A percentile compares a stretch with the other conserved stretches of the same genome.
These are phyloP conservation scores for Leptomonas seymouri DNA, from an alignment of 208 protist genomes.

Conservation along the genomic window DNA sequence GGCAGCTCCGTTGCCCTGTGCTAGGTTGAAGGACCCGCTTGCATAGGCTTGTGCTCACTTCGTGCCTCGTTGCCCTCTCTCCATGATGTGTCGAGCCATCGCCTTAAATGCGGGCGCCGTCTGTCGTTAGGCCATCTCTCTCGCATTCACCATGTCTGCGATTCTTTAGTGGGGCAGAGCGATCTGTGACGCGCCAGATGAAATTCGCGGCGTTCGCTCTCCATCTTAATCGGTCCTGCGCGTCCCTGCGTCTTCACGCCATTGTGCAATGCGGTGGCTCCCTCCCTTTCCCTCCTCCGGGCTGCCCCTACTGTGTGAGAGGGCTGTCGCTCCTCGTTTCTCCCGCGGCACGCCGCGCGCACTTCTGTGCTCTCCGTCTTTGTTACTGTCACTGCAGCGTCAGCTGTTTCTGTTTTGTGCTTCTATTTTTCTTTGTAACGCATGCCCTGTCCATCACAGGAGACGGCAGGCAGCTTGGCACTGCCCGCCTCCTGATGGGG, in stretches of 20 bases:
- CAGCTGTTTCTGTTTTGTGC: background rate
- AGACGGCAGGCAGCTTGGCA: too few species aligned
- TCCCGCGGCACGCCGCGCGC: background rate
- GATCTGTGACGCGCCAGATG: too few species aligned
- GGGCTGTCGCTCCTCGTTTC: background rate
- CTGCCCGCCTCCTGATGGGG: too few species aligned
- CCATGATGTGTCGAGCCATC: too few species aligned
- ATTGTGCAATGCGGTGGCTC: background rate
- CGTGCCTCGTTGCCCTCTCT: too few species aligned
- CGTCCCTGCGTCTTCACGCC: background rate
- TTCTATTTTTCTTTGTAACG: background rate
- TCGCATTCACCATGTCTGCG: too few species aligned
- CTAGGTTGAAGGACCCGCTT: too few species aligned
- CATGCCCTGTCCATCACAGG: background rate
- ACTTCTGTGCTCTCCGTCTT: background rate
- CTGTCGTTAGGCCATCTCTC: too few species aligned
- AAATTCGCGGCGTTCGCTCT: background rate
- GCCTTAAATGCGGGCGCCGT: too few species aligned
- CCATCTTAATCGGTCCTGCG: background rate
- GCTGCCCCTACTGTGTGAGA: background rate
- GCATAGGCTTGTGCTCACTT: too few species aligned
- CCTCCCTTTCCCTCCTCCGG: background rate
- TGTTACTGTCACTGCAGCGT: slow-evolving; percentile 7
- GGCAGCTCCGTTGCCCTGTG: too few species aligned
- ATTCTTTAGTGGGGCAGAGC: too few species aligned